phyloP scores from a whole-genome alignment of 441 rosid genomes.

The Codiaeum variegatum region DNA sequence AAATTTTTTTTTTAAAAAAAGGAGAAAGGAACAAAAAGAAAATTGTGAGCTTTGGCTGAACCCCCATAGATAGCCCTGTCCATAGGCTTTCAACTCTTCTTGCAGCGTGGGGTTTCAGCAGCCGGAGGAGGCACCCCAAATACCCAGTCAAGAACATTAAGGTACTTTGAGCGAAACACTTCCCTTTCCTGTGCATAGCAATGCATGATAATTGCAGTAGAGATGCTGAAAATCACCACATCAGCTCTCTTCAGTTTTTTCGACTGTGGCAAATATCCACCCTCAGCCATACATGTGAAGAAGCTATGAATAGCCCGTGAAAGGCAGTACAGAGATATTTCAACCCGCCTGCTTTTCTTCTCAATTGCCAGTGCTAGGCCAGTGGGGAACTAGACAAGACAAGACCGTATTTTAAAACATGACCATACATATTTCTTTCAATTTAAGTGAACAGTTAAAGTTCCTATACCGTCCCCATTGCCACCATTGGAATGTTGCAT shows the following conservation, averaged over 20 bases:
- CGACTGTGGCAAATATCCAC: conserved; percentile 54
- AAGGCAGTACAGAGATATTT: conserved; percentile 88
- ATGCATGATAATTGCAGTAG: conserved; percentile 89
- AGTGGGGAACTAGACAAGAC: conserved; percentile 63
- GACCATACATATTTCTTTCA: not conserved
- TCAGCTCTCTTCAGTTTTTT: conserved; percentile 71
- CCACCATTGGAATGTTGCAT: conserved; percentile 73
- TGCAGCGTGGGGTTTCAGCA: conserved; percentile 49
- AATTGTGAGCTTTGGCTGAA: not conserved
- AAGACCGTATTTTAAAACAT: not conserved
- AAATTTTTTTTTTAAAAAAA: not conserved
- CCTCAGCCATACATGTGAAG: conserved; percentile 65
- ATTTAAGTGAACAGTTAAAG: not conserved
- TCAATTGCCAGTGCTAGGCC: conserved; percentile 83
- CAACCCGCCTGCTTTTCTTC: conserved; percentile 90
- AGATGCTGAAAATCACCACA: conserved; percentile 77
- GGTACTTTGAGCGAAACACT: conserved; percentile 82
- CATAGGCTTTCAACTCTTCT: conserved; percentile 15
- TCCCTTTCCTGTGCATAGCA: conserved; percentile 91
- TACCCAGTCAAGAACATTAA: conserved; percentile 92
- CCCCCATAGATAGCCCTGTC: not conserved
- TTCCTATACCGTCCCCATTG: conserved; percentile 59
- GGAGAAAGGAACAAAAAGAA: no score
- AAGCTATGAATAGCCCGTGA: conserved; percentile 90
- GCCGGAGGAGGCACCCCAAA: conserved; percentile 73